A percentile compares a stretch with the other conserved stretches of the same genome.
Conservation (phyloP, 192 early-diverging fungal species). For the Jimgerdemannia flammicorona region DNA sequence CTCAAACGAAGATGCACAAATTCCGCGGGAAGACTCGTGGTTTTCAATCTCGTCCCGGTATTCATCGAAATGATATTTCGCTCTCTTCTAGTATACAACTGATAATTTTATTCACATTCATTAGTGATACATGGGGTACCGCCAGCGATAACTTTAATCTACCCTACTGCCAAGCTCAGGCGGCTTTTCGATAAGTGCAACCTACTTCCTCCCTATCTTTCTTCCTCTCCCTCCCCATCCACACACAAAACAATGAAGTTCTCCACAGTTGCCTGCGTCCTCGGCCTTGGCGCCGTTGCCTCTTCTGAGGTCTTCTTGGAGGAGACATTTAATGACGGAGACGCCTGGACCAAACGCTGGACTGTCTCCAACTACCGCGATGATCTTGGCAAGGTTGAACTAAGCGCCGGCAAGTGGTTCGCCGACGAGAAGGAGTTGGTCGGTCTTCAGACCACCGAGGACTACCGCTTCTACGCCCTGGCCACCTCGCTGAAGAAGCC, state of each 20-base stretch:
- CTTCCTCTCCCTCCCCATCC: conserved; percentile 9
- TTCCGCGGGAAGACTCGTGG: too few relatives aligned
- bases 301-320: conserved; percentile 77
- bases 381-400: conserved; percentile 71
- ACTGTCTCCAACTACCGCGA: conserved; percentile 56
- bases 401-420: conserved; percentile 72
- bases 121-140: too few relatives aligned
- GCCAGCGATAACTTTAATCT: too few relatives aligned
- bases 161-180: too few relatives aligned
- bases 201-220: conserved; percentile 1
- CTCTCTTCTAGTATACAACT: too few relatives aligned
- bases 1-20: too few relatives aligned
- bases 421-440: conserved; percentile 63
- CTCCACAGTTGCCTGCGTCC: conserved; percentile 31
- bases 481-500: conserved; percentile 67
- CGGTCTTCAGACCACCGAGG: conserved; percentile 78
- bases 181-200: background rate
- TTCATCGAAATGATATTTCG: too few relatives aligned
- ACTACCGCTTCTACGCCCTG: conserved; percentile 83
- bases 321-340: conserved; percentile 74
- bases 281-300: conserved; percentile 28
- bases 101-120: too few relatives aligned
- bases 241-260: conserved; percentile 28
- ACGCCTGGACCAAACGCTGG: conserved; percentile 68
- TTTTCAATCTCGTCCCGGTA: too few relatives aligned